Evolutionary conservation across 1,284 basidiomycete genomes (phyloP).

Genomic region (Phlebopus sp.): DNA sequence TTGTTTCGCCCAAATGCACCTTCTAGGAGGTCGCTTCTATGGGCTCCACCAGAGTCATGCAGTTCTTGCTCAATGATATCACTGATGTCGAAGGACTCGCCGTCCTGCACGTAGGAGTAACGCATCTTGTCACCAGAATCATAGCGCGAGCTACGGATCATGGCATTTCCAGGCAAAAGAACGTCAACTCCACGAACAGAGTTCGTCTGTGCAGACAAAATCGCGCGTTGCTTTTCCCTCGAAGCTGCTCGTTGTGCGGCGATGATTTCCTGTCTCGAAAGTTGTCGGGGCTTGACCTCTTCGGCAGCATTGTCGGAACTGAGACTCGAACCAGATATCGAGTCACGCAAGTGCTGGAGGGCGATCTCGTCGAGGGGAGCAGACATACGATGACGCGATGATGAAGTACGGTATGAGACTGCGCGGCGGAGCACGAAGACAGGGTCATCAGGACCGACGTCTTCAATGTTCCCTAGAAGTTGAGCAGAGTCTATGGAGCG

Average conservation of each 20-base stretch:
- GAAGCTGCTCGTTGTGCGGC: slow-evolving; percentile 86
- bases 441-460: slow-evolving; percentile 81
- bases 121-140: slow-evolving; percentile 71
- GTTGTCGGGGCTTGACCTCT: slow-evolving; percentile 38
- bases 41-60: slow-evolving; percentile 42
- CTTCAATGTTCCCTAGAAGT: slow-evolving; percentile 67
- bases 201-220: slow-evolving; percentile 83
- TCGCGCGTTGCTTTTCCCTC: slow-evolving; percentile 82
- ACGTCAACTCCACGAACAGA: slow-evolving; percentile 85
- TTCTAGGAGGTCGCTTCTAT: slow-evolving; percentile 63
- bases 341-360: slow-evolving; percentile 67
- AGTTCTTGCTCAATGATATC: slow-evolving; percentile 89
- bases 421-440: slow-evolving; percentile 85
- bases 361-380: slow-evolving; percentile 77
- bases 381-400: slow-evolving; percentile 62
- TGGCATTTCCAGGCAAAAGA: slow-evolving; percentile 75
- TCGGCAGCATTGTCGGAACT: slow-evolving; percentile 41
- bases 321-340: slow-evolving; percentile 45
- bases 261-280: slow-evolving; percentile 84
- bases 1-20: slow-evolving; percentile 54
- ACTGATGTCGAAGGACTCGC: slow-evolving; percentile 88
- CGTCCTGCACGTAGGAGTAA: slow-evolving; percentile 90
- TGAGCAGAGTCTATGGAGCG: slow-evolving; percentile 83
- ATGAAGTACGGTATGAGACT: slow-evolving; percentile 63
- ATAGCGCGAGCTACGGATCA: slow-evolving; percentile 80